These are phyloP conservation scores for Magnolia officinalis DNA, from an alignment of 164 flowering plant genomes.

Conservation along the genomic window DNA sequence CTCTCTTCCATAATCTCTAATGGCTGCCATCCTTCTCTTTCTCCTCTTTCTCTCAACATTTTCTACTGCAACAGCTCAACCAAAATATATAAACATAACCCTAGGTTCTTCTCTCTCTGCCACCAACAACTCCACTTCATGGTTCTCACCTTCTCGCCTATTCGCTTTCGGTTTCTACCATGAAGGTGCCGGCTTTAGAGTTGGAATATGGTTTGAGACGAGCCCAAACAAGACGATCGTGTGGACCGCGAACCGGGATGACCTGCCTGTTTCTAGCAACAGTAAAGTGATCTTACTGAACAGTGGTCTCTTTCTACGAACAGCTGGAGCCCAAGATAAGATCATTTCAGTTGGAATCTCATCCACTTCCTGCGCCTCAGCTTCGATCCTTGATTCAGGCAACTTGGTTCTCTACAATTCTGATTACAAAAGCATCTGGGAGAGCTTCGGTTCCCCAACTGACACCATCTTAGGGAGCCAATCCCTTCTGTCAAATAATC, in stretches of 20 bases:
- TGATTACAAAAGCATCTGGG: slow-evolving; percentile 11
- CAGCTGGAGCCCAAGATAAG: not conserved
- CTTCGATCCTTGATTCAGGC: slow-evolving; percentile 33
- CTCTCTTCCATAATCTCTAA: too few species aligned
- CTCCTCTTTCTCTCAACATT: not conserved
- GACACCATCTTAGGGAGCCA: slow-evolving; percentile 22
- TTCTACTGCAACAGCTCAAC: slow-evolving; percentile 3
- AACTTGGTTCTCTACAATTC: slow-evolving; percentile 23
- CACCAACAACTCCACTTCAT: slow-evolving; percentile 8
- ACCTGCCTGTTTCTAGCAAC: slow-evolving; percentile 2
- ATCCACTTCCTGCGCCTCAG: slow-evolving; percentile 2
- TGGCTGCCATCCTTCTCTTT: not conserved
- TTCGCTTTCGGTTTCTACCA: slow-evolving; percentile 33
- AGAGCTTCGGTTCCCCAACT: slow-evolving; percentile 25
- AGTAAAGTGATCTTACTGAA: slow-evolving; percentile 1
- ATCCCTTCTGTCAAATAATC: not conserved
- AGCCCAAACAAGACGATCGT: slow-evolving; percentile 3
- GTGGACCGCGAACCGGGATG: slow-evolving; percentile 28
- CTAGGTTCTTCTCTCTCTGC: slow-evolving; percentile 17
- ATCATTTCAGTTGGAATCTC: not conserved
- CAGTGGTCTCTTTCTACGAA: slow-evolving; percentile 13
- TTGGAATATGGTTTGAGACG: slow-evolving; percentile 10
- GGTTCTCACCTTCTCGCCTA: slow-evolving; percentile 21
- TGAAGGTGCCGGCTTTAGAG: slow-evolving; percentile 6
- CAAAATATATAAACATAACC: slow-evolving; percentile 18